Base-by-base conservation (phyloP, 1,139 yeast genomes). In the Saccharomycopsis crataegensis region DNA sequence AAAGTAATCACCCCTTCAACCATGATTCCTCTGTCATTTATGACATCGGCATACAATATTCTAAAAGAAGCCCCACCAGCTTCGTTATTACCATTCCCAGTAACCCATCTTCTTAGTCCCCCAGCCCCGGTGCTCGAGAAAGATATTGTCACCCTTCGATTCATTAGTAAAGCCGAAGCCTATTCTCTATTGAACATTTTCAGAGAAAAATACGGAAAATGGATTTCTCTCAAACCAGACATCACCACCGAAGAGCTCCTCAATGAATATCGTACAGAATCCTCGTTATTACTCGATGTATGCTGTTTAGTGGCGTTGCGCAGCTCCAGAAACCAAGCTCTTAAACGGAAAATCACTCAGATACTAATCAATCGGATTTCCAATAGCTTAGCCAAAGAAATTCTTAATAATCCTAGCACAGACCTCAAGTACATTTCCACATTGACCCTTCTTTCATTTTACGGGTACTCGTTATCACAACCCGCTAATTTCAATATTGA, bases 221-320 rank as follows among this genome's bases (percentile, higher is more conserved):
- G 91, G 91, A 81, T 82, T 3, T 81, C 85, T 59, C 81, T 83
- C 54, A 87, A 88, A 0, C 75, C 76, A 49, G 70, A 69, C 43
- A 65, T 78, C 43, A 67, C 79, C 1, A 74, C 82, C 0, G 73
- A 68, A 22, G 71, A 67, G 22, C 66, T 83, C 40, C 67, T 83
- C 9, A 75, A 70, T 28, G 65, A 77, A 46, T 71, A 81, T 42
- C 65, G 82, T 17, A 60, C 60, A 33, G 73, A 75, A 48, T 81
- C 85, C 14, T 78, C 88, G 0, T 68, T 84, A 45, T 69, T 84
- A 32, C 68, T 84, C 37, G 80, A 87, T 0, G 77, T 82, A 0
- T 79, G 86, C 59, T 83, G 87, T 62, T 71, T 80, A 45, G 70
- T 83, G 8, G 76, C 87, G 0, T 67, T 82, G 43, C 66, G 86